Evolutionary conservation across 306 rosid species (phyloP).

Genomic region (Cicer arietinum): DNA sequence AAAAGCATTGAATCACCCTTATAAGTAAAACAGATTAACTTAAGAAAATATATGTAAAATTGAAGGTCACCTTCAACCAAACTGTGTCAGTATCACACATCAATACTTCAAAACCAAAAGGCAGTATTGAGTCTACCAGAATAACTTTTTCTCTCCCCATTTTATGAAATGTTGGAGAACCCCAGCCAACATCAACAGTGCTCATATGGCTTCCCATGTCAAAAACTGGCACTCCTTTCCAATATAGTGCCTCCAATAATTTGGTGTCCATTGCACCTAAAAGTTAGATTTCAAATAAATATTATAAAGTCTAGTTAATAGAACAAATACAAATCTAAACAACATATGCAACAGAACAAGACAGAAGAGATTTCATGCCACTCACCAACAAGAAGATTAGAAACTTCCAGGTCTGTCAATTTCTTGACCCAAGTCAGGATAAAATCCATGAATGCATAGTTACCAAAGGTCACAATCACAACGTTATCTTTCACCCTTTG

Average conservation of each 20-base stretch:
- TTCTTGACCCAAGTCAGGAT: constrained; percentile 89
- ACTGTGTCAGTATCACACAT: constrained; percentile 99
- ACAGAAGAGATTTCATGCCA: background rate
- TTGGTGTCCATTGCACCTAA: constrained; percentile 95
- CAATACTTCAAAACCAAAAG: constrained; percentile 80
- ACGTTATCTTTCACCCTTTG: constrained; percentile 81
- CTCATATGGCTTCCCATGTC: constrained; percentile 99
- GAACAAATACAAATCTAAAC: constrained; percentile 29
- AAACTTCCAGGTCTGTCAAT: constrained; percentile 71
- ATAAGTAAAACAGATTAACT: constrained; percentile 12
- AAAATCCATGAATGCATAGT: constrained; percentile 93
- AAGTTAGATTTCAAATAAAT: constrained; percentile 42
- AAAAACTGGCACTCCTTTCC: constrained; percentile 95
- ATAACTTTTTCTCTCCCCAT: constrained; percentile 95
- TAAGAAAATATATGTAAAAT: constrained; percentile 25
- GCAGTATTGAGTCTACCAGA: constrained; percentile 77
- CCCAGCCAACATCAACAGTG: constrained; percentile 93
- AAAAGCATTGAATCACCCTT: constrained; percentile 13
- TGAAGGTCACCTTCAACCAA: constrained; percentile 78
- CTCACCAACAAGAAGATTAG: constrained; percentile 93
- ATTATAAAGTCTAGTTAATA: constrained; percentile 36
- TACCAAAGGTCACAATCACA: constrained; percentile 85
- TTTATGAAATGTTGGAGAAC: constrained; percentile 90
- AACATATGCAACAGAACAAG: constrained; percentile 19
- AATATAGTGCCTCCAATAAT: constrained; percentile 87